These are phyloP conservation scores for Fraxinus cuspidata DNA, from an alignment of 257 asterid genomes.

Conservation along the genomic window DNA sequence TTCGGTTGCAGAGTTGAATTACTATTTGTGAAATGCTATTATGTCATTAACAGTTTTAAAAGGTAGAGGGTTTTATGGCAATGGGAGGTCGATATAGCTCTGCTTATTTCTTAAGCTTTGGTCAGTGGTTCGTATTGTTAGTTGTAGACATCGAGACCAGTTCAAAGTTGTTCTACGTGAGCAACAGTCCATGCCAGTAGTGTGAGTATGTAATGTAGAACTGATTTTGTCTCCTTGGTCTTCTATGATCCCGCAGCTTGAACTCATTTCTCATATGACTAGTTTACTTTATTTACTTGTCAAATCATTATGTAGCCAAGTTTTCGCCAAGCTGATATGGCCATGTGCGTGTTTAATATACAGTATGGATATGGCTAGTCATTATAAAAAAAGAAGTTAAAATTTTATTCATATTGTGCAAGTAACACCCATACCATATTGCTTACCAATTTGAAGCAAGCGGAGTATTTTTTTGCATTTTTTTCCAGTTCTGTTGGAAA, in stretches of 20 bases:
- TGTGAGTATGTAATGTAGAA: slow-evolving; percentile 34
- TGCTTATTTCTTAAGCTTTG: slow-evolving; percentile 25
- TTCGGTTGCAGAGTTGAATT: slow-evolving; percentile 18
- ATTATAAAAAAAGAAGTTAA: no score
- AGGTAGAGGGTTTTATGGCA: slow-evolving; percentile 24
- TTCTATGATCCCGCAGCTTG: slow-evolving; percentile 24
- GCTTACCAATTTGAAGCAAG: no score
- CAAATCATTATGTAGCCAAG: no score
- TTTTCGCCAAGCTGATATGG: no score
- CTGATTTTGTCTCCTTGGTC: neutral
- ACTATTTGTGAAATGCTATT: slow-evolving; percentile 26
- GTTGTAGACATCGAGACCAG: slow-evolving; percentile 18
- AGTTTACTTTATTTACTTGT: slow-evolving; percentile 4
- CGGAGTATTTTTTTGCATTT: no score
- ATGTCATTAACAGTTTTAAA: slow-evolving; percentile 24
- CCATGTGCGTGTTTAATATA: no score
- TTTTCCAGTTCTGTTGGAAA: no score
- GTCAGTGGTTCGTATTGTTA: slow-evolving; percentile 13
- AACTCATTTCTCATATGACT: slow-evolving; percentile 4
- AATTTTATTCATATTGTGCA: no score
- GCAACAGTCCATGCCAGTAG: slow-evolving; percentile 28
- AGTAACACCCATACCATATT: no score
- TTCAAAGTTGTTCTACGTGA: slow-evolving; percentile 26
- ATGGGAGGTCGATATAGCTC: slow-evolving; percentile 25
- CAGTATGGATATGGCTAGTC: no score